Evolutionary conservation across 257 asterid genomes (phyloP).

Genomic region (Petunia secreta): DNA sequence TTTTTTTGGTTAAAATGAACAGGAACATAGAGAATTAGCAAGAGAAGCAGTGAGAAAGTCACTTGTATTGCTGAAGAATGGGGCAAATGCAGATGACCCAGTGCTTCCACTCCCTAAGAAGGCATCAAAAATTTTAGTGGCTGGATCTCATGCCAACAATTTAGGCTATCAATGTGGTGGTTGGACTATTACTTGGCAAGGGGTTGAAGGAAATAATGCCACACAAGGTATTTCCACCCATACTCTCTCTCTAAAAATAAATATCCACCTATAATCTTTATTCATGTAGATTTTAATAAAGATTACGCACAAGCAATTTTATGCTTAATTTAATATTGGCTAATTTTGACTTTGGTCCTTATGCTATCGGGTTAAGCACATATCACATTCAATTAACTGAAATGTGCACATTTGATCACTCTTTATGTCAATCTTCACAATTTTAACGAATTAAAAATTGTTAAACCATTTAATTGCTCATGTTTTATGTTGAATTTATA

Average conservation of each 20-base stretch:
- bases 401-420: too few relatives aligned
- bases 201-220: constrained; percentile 45
- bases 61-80: constrained; percentile 58
- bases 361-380: too few relatives aligned
- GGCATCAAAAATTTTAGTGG: constrained; percentile 49
- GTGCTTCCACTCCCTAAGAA: constrained; percentile 57
- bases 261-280: too few relatives aligned
- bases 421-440: too few relatives aligned
- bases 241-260: not conserved
- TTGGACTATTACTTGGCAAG: constrained; percentile 67
- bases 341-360: too few relatives aligned
- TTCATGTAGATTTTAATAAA: too few relatives aligned
- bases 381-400: too few relatives aligned
- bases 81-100: constrained; percentile 33
- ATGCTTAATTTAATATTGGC: too few relatives aligned
- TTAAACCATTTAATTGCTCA: too few relatives aligned
- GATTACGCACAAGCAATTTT: too few relatives aligned
- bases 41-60: constrained; percentile 67
- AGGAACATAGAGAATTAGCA: constrained; percentile 53
- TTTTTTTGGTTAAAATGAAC: not conserved
- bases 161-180: constrained; percentile 61
- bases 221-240: constrained; percentile 35
- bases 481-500: too few relatives aligned
- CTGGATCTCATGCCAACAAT: constrained; percentile 57
- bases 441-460: too few relatives aligned